phyloP scores from a whole-genome alignment of 148 eudicot genomes.

The Rhododendron vialii region DNA sequence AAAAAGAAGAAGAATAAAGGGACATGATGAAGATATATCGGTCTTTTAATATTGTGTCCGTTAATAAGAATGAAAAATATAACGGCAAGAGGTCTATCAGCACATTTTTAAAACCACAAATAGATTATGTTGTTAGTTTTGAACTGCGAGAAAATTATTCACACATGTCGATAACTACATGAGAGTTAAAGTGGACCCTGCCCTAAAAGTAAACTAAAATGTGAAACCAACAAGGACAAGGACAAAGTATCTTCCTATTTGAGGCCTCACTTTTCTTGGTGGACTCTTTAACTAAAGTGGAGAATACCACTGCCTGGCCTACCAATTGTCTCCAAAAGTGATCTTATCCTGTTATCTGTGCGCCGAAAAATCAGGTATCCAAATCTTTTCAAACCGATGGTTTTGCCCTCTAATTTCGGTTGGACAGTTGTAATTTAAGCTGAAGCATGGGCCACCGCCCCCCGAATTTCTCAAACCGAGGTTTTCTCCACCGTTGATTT shows the following conservation, averaged over 20 bases:
- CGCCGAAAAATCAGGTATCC: not conserved
- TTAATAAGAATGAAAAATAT: too few relatives aligned
- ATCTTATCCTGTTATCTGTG: not conserved
- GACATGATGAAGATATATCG: too few relatives aligned
- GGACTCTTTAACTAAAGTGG: not conserved
- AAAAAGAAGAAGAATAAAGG: too few relatives aligned
- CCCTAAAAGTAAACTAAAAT: too few relatives aligned
- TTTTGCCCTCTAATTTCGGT: not conserved
- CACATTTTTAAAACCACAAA: too few relatives aligned
- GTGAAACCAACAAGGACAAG: too few relatives aligned
- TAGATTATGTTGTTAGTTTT: too few relatives aligned
- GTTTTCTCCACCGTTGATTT: not conserved
- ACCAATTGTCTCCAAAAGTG: not conserved
- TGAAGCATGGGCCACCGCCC: not conserved
- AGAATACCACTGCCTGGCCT: not conserved
- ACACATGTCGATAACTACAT: too few relatives aligned
- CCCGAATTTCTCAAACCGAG: not conserved
- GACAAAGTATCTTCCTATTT: not conserved
- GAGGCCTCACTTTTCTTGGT: not conserved
- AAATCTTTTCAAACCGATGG: not conserved
- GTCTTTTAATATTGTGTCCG: too few relatives aligned
- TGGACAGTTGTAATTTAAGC: not conserved
- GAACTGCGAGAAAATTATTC: too few relatives aligned
- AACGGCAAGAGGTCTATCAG: too few relatives aligned
- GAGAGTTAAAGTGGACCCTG: too few relatives aligned